Evolutionary conservation across 2,329 filamentous ascomycete genomes (phyloP).

Genomic region (Tolypocladium inflatum): DNA sequence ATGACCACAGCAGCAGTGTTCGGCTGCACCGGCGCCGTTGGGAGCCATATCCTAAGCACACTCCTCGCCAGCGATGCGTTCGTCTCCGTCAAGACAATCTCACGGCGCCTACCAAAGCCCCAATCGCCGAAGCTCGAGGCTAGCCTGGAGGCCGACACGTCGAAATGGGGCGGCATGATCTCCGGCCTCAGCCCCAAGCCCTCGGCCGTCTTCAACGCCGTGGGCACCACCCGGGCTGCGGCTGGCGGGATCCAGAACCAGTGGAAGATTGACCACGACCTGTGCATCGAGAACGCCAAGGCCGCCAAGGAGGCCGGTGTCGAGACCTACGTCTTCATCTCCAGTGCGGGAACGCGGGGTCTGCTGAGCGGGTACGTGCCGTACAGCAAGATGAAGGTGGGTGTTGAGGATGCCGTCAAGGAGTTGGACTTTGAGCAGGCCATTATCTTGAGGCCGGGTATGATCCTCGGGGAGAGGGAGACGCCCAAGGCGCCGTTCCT

Average conservation of each 20-base stretch:
- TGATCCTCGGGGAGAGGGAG: conserved; percentile 64
- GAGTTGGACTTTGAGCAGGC: conserved; percentile 66
- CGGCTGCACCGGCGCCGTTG: conserved; percentile 59
- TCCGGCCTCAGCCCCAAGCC: conserved; percentile 44
- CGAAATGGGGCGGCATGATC: conserved; percentile 58
- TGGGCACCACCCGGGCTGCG: conserved; percentile 68
- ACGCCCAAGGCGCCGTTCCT: conserved; percentile 44
- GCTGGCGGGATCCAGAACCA: conserved; percentile 73
- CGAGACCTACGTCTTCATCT: conserved; percentile 70
- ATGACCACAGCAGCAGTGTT: conserved; percentile 43
- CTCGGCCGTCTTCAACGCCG: conserved; percentile 60
- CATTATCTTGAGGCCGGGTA: conserved; percentile 63
- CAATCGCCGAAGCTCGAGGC: conserved; percentile 47
- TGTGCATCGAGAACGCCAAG: conserved; percentile 70
- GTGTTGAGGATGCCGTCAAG: conserved; percentile 71
- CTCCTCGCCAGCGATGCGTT: conserved; percentile 46
- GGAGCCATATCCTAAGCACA: conserved; percentile 61
- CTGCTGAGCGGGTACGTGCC: conserved; percentile 32
- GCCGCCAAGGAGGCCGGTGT: conserved; percentile 65
- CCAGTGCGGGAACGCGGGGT: conserved; percentile 39
- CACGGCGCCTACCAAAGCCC: conserved; percentile 52
- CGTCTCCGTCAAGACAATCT: conserved; percentile 51
- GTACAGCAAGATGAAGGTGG: conserved; percentile 68
- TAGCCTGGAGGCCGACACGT: conserved; percentile 55
- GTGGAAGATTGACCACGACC: conserved; percentile 79